Percentiles rank a stretch among this genome's conserved stretches.
Evolutionary conservation across 1,284 basidiomycete genomes (phyloP).

Genomic region (Tetrapyrgos nigripes): DNA sequence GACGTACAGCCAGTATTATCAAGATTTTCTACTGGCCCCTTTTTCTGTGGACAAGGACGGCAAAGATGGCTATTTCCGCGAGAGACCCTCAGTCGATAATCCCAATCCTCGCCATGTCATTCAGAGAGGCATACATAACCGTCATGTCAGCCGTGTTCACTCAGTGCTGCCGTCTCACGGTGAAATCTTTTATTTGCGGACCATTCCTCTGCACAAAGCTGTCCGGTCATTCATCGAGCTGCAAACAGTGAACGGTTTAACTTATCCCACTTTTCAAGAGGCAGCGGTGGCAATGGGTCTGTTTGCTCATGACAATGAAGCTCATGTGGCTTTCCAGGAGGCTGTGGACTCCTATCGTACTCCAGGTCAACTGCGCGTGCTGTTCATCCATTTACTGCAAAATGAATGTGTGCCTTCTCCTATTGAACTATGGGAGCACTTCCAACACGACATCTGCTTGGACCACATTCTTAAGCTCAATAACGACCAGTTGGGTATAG

Average conservation of each 20-base stretch:
- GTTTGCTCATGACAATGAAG: conserved; percentile 33
- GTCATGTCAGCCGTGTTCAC: too few relatives aligned
- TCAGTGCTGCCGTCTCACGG: conserved; percentile 17
- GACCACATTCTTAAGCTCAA: conserved; percentile 31
- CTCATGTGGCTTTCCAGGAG: conserved; percentile 36
- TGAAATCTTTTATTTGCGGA: conserved; percentile 40
- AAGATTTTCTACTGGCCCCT: conserved; percentile 22
- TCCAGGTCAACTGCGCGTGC: too few relatives aligned
- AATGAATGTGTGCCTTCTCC: conserved; percentile 29
- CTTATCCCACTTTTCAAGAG: conserved; percentile 30
- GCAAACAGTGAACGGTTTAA: conserved; percentile 25
- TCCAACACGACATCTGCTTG: conserved; percentile 26
- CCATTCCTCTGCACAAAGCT: conserved; percentile 27
- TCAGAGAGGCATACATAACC: too few relatives aligned
- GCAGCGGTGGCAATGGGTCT: conserved; percentile 34
- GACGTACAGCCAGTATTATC: conserved; percentile 31
- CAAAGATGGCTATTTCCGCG: conserved; percentile 15
- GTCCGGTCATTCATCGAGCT: conserved; percentile 29
- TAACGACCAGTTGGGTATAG: conserved; percentile 32
- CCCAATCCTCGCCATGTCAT: too few relatives aligned
- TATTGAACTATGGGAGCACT: conserved; percentile 28
- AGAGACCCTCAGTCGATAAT: neutral
- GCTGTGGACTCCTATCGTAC: too few relatives aligned
- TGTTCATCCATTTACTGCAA: too few relatives aligned
- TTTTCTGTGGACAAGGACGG: conserved; percentile 5